Conservation (phyloP, 2,329 filamentous ascomycete genomes). For the Dactylella cylindrospora region DNA sequence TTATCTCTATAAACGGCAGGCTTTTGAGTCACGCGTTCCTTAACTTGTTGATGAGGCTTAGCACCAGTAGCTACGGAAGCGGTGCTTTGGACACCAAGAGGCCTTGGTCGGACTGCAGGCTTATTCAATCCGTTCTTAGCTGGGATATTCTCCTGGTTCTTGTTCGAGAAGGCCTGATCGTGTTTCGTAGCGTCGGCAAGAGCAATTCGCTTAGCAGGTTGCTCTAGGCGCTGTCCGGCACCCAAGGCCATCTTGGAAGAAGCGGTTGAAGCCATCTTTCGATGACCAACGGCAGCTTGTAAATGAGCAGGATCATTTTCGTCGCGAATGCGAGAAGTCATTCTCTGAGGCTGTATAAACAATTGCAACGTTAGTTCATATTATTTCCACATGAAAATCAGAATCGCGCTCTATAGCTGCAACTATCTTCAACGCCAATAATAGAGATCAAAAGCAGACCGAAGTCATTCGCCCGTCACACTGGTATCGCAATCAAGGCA, state of each 20-base stretch:
- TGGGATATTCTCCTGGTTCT: conserved; percentile 7
- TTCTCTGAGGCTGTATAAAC: conserved; percentile 12
- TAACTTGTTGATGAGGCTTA: conserved; percentile 13
- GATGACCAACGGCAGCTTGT: conserved; percentile 16
- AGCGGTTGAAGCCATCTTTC: conserved; percentile 27
- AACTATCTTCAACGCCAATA: too few relatives aligned
- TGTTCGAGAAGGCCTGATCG: conserved; percentile 12
- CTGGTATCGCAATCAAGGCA: too few relatives aligned
- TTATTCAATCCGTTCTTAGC: conserved; percentile 28
- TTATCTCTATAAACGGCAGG: conserved; percentile 18
- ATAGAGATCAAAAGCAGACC: too few relatives aligned
- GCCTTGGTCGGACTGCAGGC: conserved; percentile 23
- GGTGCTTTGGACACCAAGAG: conserved; percentile 36
- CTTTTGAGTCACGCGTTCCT: conserved; percentile 9
- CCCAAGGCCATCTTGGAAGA: conserved; percentile 13
- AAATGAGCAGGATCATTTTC: conserved; percentile 29
- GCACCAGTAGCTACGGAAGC: conserved; percentile 19
- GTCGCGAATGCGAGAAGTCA: conserved; percentile 29
- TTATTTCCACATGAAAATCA: too few relatives aligned
- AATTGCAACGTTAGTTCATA: too few relatives aligned
- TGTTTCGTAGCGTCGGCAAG: conserved; percentile 30
- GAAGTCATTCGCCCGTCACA: too few relatives aligned
- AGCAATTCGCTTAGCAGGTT: conserved; percentile 32
- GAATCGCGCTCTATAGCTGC: too few relatives aligned
- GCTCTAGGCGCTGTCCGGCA: conserved; percentile 21